phyloP scores from a whole-genome alignment of 179 eudicot species.

The Nepenthes alata region DNA sequence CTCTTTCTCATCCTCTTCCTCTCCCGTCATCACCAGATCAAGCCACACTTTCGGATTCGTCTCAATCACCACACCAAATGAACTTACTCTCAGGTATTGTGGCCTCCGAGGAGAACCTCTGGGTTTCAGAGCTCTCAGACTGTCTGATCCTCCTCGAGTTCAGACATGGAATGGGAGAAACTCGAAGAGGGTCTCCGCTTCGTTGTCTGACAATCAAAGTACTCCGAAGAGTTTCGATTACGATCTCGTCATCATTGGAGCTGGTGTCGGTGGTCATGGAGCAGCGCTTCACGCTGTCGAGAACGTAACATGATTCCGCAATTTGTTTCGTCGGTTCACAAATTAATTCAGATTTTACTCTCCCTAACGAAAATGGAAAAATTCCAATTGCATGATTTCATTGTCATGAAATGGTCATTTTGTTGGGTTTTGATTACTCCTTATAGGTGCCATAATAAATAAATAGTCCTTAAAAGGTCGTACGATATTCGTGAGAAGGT shows the following conservation, averaged over 20 bases:
- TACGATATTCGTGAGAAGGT: no score
- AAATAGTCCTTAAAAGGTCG: no score
- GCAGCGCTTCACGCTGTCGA: constrained; percentile 98
- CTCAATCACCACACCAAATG: constrained; percentile 6
- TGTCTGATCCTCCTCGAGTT: constrained; percentile 8
- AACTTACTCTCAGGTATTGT: constrained; percentile 52
- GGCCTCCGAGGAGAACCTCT: constrained; percentile 57
- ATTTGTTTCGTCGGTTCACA: no score
- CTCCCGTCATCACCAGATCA: constrained; percentile 9
- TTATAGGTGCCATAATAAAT: no score
- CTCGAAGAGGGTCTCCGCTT: constrained; percentile 22
- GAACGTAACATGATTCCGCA: constrained; percentile 32
- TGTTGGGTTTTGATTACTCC: no score
- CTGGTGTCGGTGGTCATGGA: constrained; percentile 97
- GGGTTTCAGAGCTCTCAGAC: constrained; percentile 13
- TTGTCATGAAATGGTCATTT: no score
- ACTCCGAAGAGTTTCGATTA: constrained; percentile 57
- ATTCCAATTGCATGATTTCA: no score
- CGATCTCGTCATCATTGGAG: constrained; percentile 85
- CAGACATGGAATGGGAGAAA: constrained; percentile 8
- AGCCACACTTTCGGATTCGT: not conserved
- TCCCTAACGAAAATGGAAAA: no score
- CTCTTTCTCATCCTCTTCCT: constrained; percentile 12
- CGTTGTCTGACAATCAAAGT: constrained; percentile 32
- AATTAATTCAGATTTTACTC: no score